These are phyloP conservation scores for Sporisorium graminicola DNA, from an alignment of 1,284 basidiomycete genomes.

Conservation along the genomic window DNA sequence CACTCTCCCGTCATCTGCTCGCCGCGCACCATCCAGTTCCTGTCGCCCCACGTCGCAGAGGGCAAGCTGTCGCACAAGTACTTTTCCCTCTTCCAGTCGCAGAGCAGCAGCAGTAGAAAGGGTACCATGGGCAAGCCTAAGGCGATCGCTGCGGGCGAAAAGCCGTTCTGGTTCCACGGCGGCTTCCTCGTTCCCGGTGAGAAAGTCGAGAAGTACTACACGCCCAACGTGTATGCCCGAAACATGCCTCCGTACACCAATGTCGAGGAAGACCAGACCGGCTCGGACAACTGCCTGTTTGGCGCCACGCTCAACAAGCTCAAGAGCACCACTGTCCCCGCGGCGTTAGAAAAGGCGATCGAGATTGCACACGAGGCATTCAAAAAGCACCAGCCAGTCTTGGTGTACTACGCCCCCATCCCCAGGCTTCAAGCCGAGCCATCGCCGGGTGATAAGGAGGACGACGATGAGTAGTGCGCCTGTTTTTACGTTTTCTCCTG, in stretches of 20 bases:
- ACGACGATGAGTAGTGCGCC: neutral
- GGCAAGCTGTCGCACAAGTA: conserved; percentile 30
- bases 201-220: conserved; percentile 31
- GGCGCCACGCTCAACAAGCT: conserved; percentile 42
- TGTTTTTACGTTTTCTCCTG: neutral
- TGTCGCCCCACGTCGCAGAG: conserved; percentile 31
- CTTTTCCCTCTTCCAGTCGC: conserved; percentile 28
- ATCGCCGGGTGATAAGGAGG: neutral
- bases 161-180: conserved; percentile 49
- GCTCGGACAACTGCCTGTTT: conserved; percentile 31
- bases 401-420: conserved; percentile 20
- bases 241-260: conserved; percentile 34
- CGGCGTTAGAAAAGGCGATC: conserved; percentile 21
- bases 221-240: conserved; percentile 39
- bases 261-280: conserved; percentile 17
- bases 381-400: conserved; percentile 13
- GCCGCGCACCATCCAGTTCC: conserved; percentile 39
- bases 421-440: conserved; percentile 8
- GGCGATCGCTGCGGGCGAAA: conserved; percentile 26
- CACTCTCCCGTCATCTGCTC: conserved; percentile 38
- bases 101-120: neutral
- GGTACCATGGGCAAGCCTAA: conserved; percentile 9
- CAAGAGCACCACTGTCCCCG: conserved; percentile 24
- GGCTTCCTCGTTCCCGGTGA: conserved; percentile 20
- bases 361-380: conserved; percentile 34